Percentiles rank a stretch among this genome's conserved stretches.
phyloP scores from a whole-genome alignment of 768 basidiomycete genomes.

The Rickenella mellea region DNA sequence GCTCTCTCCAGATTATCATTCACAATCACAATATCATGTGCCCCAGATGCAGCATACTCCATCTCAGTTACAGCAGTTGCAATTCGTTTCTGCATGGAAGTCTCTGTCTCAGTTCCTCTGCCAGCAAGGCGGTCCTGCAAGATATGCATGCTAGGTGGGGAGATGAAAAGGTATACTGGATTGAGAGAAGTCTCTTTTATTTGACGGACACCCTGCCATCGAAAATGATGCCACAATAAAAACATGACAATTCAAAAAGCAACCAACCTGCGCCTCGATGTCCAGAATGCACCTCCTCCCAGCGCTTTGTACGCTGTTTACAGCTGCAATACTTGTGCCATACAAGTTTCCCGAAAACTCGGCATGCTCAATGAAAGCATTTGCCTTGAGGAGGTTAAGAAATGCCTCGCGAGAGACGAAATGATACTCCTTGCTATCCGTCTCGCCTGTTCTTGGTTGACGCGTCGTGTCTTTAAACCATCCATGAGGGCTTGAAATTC shows the following conservation, averaged over 20 bases:
- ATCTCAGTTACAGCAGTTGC: slow-evolving; percentile 73
- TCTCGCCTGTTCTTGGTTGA: slow-evolving; percentile 73
- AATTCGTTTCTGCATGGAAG: slow-evolving; percentile 64
- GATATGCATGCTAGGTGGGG: slow-evolving; percentile 70
- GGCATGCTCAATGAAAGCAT: slow-evolving; percentile 89
- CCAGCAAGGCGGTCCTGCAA: slow-evolving; percentile 63
- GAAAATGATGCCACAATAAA: too few relatives aligned
- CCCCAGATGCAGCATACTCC: slow-evolving; percentile 66
- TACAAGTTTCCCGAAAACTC: slow-evolving; percentile 90
- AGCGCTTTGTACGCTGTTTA: slow-evolving; percentile 52
- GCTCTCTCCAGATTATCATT: slow-evolving; percentile 86
- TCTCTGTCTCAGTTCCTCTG: slow-evolving; percentile 79
- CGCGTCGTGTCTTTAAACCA: slow-evolving; percentile 77
- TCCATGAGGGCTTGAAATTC: too few relatives aligned
- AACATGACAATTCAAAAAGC: too few relatives aligned
- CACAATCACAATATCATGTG: slow-evolving; percentile 78
- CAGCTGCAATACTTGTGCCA: slow-evolving; percentile 80
- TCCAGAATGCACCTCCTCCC: slow-evolving; percentile 87
- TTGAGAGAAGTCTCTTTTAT: slow-evolving; percentile 76
- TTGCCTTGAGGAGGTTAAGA: slow-evolving; percentile 50
- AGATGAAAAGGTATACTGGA: slow-evolving; percentile 86
- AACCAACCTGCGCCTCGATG: slow-evolving; percentile 85
- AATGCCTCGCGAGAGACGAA: slow-evolving; percentile 73
- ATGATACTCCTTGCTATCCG: slow-evolving; percentile 77
- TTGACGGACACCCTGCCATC: slow-evolving; percentile 75